These are phyloP conservation scores for Gastrolobium bilobum DNA, from an alignment of 306 rosid species.

Conservation along the genomic window DNA sequence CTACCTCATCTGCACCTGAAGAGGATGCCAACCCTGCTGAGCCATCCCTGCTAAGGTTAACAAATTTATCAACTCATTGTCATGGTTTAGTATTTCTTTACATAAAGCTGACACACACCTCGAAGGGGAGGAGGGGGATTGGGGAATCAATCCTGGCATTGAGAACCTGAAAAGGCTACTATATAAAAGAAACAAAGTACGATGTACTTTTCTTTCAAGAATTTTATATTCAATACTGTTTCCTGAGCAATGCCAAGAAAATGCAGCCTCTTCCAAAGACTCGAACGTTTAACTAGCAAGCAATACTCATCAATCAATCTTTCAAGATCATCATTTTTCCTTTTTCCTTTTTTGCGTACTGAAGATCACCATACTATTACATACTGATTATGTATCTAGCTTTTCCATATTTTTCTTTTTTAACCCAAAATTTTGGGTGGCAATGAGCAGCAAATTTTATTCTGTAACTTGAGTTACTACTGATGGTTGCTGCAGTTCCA, in stretches of 20 bases:
- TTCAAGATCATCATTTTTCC: neutral
- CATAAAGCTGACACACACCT: neutral
- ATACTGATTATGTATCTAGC: neutral
- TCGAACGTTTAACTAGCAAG: neutral
- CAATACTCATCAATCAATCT: neutral
- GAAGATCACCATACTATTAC: neutral
- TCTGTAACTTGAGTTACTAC: neutral
- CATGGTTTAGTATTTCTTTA: neutral
- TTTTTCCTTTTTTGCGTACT: neutral
- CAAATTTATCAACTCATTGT: slow-evolving; percentile 14
- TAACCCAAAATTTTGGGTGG: neutral
- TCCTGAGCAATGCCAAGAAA: neutral
- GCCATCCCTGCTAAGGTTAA: slow-evolving; percentile 36
- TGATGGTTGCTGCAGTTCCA: neutral
- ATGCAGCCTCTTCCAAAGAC: neutral
- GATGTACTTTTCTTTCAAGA: neutral
- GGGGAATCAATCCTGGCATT: neutral
- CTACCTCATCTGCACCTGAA: slow-evolving; percentile 45
- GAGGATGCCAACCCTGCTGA: slow-evolving; percentile 40
- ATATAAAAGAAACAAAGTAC: neutral
- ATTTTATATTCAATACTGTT: neutral
- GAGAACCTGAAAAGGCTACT: neutral
- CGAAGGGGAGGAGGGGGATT: neutral
- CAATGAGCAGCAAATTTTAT: neutral
- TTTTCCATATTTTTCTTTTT: neutral